Base-by-base conservation (phyloP, 176 grass and related monocot genomes). In the Dactylis glomerata region DNA sequence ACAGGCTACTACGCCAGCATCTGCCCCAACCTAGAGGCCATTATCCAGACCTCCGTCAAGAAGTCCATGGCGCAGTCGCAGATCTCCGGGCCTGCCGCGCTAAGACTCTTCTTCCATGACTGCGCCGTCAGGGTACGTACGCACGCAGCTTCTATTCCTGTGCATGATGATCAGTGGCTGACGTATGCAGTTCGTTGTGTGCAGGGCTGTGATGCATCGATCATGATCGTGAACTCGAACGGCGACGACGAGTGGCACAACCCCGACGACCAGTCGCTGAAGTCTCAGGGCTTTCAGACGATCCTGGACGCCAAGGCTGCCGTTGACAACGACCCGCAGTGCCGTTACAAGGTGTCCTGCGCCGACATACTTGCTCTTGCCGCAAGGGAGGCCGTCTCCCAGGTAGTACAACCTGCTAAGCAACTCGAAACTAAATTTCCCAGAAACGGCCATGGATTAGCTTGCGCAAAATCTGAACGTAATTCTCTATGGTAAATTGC, bases 91-190 rank as follows among this genome's bases (percentile, higher is more conserved):
- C 81, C 77, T 3, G 89, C 89, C 55, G 79, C 89, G 37, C 87
- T 94, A 6, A 77, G 92, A 24, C 89, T 94, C 77, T 92, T 89
- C 84, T 92, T 94, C 92, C 92, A 94, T 38, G 92, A 94, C 77
- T 94, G 89, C 46, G 84, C 89, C n/a, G 87, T 92, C 83, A 73
- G 20, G 63, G 92, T 94, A 26, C n/a, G n/a, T n/a, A n/a, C 5
- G 19, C 19, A 51, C 1, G 50, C 17, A 22, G 15, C 50, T 52
- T 20, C 17, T 52, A 16, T 52, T 52, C 5, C 49, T 17, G 16
- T 6, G 49, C 49, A 52, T 2, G 44, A 46, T 46, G 44, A 46
- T 46, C 11, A 4, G 46, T 49, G 46, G 13, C 46, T 51, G 47
- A 51, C 4, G 19, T 0, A 19, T 6, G 47, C 47, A 51, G 47